Conservation (phyloP, 257 asterid species). For the Craterostigma plantagineum region DNA sequence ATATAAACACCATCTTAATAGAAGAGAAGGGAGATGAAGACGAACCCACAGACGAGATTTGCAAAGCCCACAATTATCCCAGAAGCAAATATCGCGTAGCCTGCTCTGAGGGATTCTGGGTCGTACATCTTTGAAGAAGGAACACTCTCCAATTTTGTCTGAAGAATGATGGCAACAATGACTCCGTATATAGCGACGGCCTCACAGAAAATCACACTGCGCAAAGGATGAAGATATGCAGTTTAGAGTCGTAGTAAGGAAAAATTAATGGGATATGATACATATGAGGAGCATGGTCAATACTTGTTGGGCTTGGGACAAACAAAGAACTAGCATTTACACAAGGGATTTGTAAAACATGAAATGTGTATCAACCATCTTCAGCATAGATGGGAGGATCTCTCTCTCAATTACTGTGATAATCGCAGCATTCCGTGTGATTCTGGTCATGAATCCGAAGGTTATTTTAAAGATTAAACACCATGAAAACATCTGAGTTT, state of each 20-base stretch:
- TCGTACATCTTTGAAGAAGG: constrained; percentile 52
- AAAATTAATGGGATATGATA: no score
- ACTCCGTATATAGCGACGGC: constrained; percentile 99
- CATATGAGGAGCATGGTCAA: background rate
- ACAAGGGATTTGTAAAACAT: constrained; percentile 2
- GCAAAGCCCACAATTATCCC: constrained; percentile 97
- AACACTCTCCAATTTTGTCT: constrained; percentile 91
- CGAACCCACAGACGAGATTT: constrained; percentile 96
- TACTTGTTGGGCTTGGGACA: background rate
- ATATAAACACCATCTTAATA: background rate
- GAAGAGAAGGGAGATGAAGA: constrained; percentile 3
- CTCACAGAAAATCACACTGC: constrained; percentile 96
- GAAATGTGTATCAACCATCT: no score
- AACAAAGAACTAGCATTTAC: no score
- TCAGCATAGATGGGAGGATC: no score
- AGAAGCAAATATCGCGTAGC: constrained; percentile 96
- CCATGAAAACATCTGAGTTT: no score
- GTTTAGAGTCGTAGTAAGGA: constrained; percentile 2
- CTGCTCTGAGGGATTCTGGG: constrained; percentile 91
- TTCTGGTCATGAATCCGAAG: no score
- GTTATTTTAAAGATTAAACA: no score
- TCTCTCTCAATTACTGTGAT: background rate
- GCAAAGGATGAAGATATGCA: constrained; percentile 8
- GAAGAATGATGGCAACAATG: constrained; percentile 97
- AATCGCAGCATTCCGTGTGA: no score